Base-by-base conservation (phyloP, 768 basidiomycete species). In the Piloderma croceum region DNA sequence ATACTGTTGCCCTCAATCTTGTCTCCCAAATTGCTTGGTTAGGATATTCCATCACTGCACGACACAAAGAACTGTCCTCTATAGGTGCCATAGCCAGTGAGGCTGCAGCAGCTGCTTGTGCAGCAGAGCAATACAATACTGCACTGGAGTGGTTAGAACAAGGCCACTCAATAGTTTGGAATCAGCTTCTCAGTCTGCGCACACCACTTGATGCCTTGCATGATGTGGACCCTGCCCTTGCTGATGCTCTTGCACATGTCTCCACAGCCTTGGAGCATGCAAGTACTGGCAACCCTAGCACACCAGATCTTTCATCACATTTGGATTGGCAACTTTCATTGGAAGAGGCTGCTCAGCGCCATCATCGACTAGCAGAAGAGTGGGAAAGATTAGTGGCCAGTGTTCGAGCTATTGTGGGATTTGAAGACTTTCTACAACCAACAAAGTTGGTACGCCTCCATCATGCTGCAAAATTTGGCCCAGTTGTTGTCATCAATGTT, bases 131-230 rank as follows among this genome's bases (percentile, higher is more conserved):
- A 43, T 22, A 22, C 17, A 32, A 45, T 2, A 34, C 34, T 20
- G 52, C 54, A 12, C 24, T 56, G 6, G 54, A 56, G 24, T 56
- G 52, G 52, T 41, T 56, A 21, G 54, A 56, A 41, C 54, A 54
- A 31, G 54, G 54, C 17, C 49, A 53, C 3, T 45, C 47, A 18
- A 40, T 56, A 13, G 46, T 56, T 34, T 56, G 54, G 54, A 34
- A 35, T 13, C 54, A 56, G 27, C 31, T 47, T 7, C 34, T 48
- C 11, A 6, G 38, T 5, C 44, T 56, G 2, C 52, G 50, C 17
- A 53, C 47, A 7, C 52, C 54, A 12, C 19, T 53, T 6, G 54
- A 56, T 21, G 25, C 35, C 6, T 44, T 56, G 6, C 35, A 38
- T 10, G 13, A 43, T 3, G 3, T n/a, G 5, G 27, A 32, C n/a